A percentile compares a stretch with the other conserved stretches of the same genome.
Conservation (phyloP, 2,329 filamentous ascomycete genomes). For the Westerdykella aurantiaca region DNA sequence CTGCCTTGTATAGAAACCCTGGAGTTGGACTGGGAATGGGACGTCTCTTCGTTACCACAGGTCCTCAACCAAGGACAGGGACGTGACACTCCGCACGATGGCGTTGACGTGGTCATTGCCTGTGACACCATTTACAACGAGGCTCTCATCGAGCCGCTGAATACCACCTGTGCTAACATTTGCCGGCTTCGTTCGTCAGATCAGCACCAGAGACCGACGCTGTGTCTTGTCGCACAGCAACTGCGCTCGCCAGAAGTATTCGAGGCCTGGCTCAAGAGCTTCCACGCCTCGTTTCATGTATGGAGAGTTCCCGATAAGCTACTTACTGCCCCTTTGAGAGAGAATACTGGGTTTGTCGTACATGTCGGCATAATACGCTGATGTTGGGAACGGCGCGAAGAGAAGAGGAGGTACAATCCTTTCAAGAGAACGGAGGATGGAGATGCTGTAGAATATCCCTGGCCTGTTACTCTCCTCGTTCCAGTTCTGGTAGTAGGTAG, state of each 20-base stretch:
- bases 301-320: conserved; percentile 68
- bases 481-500: too few species aligned
- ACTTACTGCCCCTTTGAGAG: conserved; percentile 54
- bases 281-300: conserved; percentile 60
- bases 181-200: conserved; percentile 54
- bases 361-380: conserved; percentile 57
- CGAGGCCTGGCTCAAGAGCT: conserved; percentile 68
- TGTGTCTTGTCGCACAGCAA: conserved; percentile 85
- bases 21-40: conserved; percentile 76
- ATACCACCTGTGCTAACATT: conserved; percentile 71
- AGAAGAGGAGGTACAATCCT: too few species aligned
- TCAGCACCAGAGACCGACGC: conserved; percentile 44
- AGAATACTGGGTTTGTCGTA: conserved; percentile 70
- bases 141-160: conserved; percentile 71
- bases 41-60: conserved; percentile 45
- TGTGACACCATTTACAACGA: conserved; percentile 98
- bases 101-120: conserved; percentile 69
- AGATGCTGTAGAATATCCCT: too few species aligned
- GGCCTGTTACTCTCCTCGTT: too few species aligned
- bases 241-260: conserved; percentile 81
- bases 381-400: not conserved
- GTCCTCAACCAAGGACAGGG: conserved; percentile 38
- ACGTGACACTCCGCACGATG: conserved; percentile 27
- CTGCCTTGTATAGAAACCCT: conserved; percentile 48
- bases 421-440: too few species aligned